A percentile compares a stretch with the other conserved stretches of the same genome.
These are phyloP conservation scores for Infundibulicybe gibba DNA, from an alignment of 768 basidiomycete genomes.

Conservation along the genomic window DNA sequence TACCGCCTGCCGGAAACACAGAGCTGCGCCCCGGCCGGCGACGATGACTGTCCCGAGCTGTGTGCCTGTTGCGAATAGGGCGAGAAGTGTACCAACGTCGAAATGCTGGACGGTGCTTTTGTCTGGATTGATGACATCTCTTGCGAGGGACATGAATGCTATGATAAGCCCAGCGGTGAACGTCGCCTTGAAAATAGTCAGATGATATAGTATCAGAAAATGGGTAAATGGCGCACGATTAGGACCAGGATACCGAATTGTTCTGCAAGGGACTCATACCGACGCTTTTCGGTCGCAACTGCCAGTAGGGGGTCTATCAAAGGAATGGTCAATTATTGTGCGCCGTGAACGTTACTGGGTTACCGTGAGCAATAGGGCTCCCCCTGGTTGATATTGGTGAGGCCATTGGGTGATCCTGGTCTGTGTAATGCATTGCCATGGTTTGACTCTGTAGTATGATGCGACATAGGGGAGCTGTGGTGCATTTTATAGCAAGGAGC, in stretches of 20 bases:
- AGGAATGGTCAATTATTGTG: too few species aligned
- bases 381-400: too few species aligned
- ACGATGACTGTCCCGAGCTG: conserved; percentile 28
- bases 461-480: too few species aligned
- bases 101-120: conserved; percentile 15
- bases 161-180: conserved; percentile 25
- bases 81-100: conserved; percentile 25
- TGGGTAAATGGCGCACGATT: conserved; percentile 13
- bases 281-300: too few species aligned
- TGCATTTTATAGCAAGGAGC: too few species aligned
- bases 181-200: conserved; percentile 18
- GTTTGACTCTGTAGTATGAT: too few species aligned
- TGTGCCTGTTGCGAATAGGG: conserved; percentile 23
- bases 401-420: too few species aligned
- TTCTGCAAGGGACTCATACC: conserved; percentile 7
- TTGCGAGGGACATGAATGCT: conserved; percentile 20
- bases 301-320: too few species aligned
- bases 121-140: conserved; percentile 11
- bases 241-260: conserved; percentile 26
- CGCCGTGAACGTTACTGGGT: too few species aligned
- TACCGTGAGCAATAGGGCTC: too few species aligned
- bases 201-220: not conserved
- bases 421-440: too few species aligned
- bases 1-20: conserved; percentile 15
- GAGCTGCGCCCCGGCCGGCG: conserved; percentile 21